Percentiles rank a stretch among this genome's conserved stretches.
Conservation (phyloP, 306 rosid genomes). For the Inga laurina region DNA sequence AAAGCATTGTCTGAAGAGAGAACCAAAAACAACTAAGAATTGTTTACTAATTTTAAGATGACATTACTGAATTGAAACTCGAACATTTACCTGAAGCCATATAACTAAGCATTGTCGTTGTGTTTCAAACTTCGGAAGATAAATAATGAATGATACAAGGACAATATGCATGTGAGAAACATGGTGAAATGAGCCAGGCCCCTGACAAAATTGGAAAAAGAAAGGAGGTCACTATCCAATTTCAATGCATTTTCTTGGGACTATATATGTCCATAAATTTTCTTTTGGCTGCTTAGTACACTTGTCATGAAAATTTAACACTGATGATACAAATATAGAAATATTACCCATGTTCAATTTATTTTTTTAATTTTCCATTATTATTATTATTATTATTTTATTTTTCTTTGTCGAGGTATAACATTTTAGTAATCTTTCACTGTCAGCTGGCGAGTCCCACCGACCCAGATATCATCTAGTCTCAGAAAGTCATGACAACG, state of each 20-base stretch:
- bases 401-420: neutral
- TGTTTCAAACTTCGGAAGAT: neutral
- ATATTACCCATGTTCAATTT: neutral
- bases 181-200: neutral
- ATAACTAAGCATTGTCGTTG: neutral
- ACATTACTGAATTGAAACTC: neutral
- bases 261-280: neutral
- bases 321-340: neutral
- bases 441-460: neutral
- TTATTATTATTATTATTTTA: neutral
- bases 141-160: neutral
- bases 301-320: neutral
- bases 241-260: neutral
- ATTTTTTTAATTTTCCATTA: neutral
- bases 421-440: neutral
- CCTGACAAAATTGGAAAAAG: neutral
- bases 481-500: neutral
- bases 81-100: neutral
- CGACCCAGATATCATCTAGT: slow-evolving; percentile 1
- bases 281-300: neutral
- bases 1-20: neutral
- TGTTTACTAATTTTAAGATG: neutral
- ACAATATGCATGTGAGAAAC: slow-evolving; percentile 10
- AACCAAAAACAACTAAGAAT: neutral
- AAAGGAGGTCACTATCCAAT: neutral